Base-by-base conservation (phyloP, 2,329 filamentous ascomycete genomes). In the Zopfia rhizophila region DNA sequence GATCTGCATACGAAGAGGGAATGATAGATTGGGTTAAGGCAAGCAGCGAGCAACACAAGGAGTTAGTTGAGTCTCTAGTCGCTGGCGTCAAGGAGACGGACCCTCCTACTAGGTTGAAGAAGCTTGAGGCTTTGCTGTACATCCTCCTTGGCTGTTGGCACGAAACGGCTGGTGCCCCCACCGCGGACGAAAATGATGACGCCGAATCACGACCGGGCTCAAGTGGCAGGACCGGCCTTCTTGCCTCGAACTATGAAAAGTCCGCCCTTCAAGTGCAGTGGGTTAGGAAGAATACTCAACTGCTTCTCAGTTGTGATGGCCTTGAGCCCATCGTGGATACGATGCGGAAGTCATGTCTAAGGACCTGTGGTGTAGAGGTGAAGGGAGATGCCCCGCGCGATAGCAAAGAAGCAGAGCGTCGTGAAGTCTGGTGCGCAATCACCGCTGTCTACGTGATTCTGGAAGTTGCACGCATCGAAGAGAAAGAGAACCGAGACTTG, bases 21-120 rank as follows among this genome's bases (percentile, higher is more conserved):
- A 73, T 77, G 22, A 66, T 75, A 29, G 76, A 83, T 24, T 96
- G 91, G 91, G 78, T 85, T 40, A 82, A 86, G 28, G 83, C 83
- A 4, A 79, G 82, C 16, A 73, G 82, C 18, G 80, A 84, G 48
- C 76, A 77, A 38, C 78, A 81, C 48, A 70, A 74, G 45, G 73
- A 74, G 25, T 90, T 91, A 64, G 73, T 90, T 24, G 70, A 76
- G 48, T 73, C 65, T 30, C 48, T 73, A 42, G 44, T 78, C 11
- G 53, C 60, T 19, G 62, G 53, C 2, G 50, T 78, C 24, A 53
- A 47, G 37, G 55, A 65, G 22, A 31, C 46, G 7, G 68, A 73
- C 7, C 56, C 60, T n/a, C 55, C 58, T 0, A 43, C 53, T 19
- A 55, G 68, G 44, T 49, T 74, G 36, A 70, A 68, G 46, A 58